Conservation (phyloP, 768 basidiomycete species). For the Exsudoporus frostii region DNA sequence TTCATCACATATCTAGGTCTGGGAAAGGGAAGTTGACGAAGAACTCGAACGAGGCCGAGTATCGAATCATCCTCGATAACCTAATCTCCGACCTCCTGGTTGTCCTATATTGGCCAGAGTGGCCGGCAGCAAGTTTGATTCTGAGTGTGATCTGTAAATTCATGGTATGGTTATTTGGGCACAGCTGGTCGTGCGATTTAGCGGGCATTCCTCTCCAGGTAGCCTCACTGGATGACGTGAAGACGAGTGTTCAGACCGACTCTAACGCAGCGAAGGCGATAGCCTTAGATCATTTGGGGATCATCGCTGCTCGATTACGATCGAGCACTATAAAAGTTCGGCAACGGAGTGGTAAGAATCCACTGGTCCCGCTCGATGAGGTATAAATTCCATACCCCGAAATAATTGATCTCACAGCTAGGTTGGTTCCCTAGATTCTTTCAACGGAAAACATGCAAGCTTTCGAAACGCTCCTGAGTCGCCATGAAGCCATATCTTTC, state of each 20-base stretch:
- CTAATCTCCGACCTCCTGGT: slow-evolving; percentile 83
- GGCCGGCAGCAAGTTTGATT: slow-evolving; percentile 88
- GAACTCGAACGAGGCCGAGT: slow-evolving; percentile 91
- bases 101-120: slow-evolving; percentile 94
- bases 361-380: slow-evolving; percentile 66
- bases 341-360: slow-evolving; percentile 33
- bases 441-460: slow-evolving; percentile 44
- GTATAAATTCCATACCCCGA: slow-evolving; percentile 33
- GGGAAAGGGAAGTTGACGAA: slow-evolving; percentile 87
- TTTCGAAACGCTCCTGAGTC: slow-evolving; percentile 56
- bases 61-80: slow-evolving; percentile 88
- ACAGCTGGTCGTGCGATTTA: neutral
- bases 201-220: slow-evolving; percentile 45
- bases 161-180: slow-evolving; percentile 55
- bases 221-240: slow-evolving; percentile 77
- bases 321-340: slow-evolving; percentile 45
- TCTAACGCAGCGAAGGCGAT: slow-evolving; percentile 84
- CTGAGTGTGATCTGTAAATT: slow-evolving; percentile 77
- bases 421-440: slow-evolving; percentile 44
- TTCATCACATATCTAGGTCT: slow-evolving; percentile 44
- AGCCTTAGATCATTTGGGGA: slow-evolving; percentile 89
- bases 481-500: slow-evolving; percentile 61
- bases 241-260: slow-evolving; percentile 61
- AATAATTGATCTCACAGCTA: neutral
- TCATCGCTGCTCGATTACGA: slow-evolving; percentile 83